Evolutionary conservation across 1,284 basidiomycete genomes (phyloP).

Genomic region (Schizophyllum commune): DNA sequence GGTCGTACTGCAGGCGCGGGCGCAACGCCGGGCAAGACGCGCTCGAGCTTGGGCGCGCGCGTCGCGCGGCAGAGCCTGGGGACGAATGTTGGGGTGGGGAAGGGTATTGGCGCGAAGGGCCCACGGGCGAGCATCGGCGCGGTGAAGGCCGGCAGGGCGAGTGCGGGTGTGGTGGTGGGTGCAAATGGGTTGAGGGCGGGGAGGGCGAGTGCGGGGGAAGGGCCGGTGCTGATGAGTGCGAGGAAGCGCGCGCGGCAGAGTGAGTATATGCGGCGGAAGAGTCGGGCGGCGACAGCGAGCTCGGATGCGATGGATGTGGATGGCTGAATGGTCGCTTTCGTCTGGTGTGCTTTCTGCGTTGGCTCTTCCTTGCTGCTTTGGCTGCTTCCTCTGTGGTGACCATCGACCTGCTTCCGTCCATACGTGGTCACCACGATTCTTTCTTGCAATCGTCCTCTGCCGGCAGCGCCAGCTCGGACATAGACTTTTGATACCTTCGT

Average conservation of each 20-base stretch:
- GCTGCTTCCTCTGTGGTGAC: too few species aligned
- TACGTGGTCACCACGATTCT: too few species aligned
- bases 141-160: slow-evolving; percentile 21
- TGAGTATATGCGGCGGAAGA: slow-evolving; percentile 48
- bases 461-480: too few species aligned
- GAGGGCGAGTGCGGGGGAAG: slow-evolving; percentile 19
- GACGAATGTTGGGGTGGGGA: too few species aligned
- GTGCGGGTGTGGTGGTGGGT: slow-evolving; percentile 24
- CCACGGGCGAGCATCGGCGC: slow-evolving; percentile 18
- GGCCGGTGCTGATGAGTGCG: slow-evolving; percentile 41
- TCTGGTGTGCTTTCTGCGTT: background rate
- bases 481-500: too few species aligned
- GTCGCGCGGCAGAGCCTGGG: slow-evolving; percentile 32
- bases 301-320: slow-evolving; percentile 22
- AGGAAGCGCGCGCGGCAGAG: slow-evolving; percentile 64
- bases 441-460: background rate
- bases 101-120: slow-evolving; percentile 23
- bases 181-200: slow-evolving; percentile 29
- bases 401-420: background rate
- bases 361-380: background rate
- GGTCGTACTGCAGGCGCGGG: slow-evolving; percentile 13
- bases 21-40: slow-evolving; percentile 19
- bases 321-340: slow-evolving; percentile 7
- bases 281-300: slow-evolving; percentile 19
- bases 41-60: slow-evolving; percentile 51